Evolutionary conservation across 352 stramenopile species (phyloP).

Genomic region (Globisporangium parvum): DNA sequence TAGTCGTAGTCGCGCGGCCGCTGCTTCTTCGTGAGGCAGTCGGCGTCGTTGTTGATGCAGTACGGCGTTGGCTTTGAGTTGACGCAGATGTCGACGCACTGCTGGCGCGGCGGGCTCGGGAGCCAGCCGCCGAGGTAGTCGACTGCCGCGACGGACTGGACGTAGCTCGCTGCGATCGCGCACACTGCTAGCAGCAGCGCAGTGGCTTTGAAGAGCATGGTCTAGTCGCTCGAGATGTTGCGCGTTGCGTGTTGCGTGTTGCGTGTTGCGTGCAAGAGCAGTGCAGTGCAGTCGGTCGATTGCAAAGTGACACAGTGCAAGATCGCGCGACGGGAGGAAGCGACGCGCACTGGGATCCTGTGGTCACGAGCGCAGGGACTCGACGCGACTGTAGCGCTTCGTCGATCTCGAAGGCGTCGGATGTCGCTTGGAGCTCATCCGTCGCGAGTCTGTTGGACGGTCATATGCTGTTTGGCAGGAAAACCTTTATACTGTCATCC

Average conservation of each 20-base stretch:
- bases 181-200: conserved; percentile 7
- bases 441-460: no score
- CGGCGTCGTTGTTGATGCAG: conserved; percentile 42
- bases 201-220: conserved; percentile 6
- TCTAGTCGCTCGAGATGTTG: not conserved
- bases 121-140: conserved; percentile 65
- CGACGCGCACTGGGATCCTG: no score
- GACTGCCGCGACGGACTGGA: conserved; percentile 13
- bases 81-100: conserved; percentile 76
- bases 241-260: not conserved
- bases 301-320: not conserved
- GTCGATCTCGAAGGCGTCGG: no score
- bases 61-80: conserved; percentile 39
- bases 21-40: conserved; percentile 57
- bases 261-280: no score
- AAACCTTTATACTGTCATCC: no score
- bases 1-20: conserved; percentile 69
- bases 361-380: no score
- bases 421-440: no score
- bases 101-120: conserved; percentile 22
- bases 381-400: no score
- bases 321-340: not conserved
- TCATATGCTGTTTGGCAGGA: no score
- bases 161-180: not conserved
- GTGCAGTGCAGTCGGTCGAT: not conserved